A percentile compares a stretch with the other conserved stretches of the same genome.
These are phyloP conservation scores for Trichoderma orchidacearum DNA, from an alignment of 495 filamentous ascomycete genomes.

Conservation along the genomic window DNA sequence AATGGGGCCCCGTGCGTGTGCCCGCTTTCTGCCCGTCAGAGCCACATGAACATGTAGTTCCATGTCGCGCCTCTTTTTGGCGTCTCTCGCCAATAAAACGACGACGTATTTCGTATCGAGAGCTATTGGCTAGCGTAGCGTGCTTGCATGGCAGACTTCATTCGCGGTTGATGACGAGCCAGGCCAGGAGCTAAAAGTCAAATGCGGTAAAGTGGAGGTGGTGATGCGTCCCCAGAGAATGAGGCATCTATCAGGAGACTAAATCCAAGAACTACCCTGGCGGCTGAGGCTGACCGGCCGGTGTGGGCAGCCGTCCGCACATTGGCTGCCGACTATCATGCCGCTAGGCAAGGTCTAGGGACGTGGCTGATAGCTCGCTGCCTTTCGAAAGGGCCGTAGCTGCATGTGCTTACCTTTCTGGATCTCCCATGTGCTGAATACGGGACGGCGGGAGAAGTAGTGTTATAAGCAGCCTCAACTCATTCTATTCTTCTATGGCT, in stretches of 20 bases:
- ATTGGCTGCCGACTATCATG: neutral
- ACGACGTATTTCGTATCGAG: neutral
- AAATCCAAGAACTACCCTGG: neutral
- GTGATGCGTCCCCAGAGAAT: no score
- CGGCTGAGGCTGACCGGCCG: neutral
- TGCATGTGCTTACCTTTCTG: no score
- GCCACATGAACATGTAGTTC: neutral
- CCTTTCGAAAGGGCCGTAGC: no score
- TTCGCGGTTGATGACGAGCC: neutral
- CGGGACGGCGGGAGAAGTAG: no score
- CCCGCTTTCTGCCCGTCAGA: neutral
- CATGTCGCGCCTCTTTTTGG: neutral
- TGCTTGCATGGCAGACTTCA: neutral
- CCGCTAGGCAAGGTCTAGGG: neutral
- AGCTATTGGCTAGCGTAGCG: neutral
- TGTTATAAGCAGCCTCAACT: no score
- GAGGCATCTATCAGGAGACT: neutral
- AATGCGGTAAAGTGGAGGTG: neutral
- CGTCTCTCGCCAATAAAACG: neutral
- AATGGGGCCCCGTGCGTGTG: neutral
- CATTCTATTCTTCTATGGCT: neutral
- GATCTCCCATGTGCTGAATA: no score
- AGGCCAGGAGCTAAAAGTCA: neutral
- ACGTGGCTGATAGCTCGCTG: neutral
- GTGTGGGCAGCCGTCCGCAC: neutral